A percentile compares a stretch with the other conserved stretches of the same genome.
Evolutionary conservation across 768 basidiomycete genomes (phyloP).

Genomic region (Amanita polypyramis): DNA sequence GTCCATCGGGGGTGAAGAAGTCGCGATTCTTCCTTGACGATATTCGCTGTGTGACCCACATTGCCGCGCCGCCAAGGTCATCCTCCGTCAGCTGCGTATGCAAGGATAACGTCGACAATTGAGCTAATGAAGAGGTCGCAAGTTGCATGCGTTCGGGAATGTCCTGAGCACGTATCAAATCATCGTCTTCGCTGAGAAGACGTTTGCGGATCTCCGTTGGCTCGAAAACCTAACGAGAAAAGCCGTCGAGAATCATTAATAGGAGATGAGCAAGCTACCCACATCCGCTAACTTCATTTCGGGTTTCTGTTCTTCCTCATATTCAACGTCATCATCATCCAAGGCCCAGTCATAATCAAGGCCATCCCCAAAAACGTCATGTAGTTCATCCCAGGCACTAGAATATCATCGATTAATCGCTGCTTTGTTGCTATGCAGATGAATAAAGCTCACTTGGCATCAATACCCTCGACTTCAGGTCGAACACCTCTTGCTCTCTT

Average conservation of each 20-base stretch:
- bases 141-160: constrained; percentile 96
- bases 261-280: constrained; percentile 11
- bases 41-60: constrained; percentile 80
- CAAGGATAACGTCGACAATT: constrained; percentile 46
- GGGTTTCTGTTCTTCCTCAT: constrained; percentile 43
- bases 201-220: constrained; percentile 90
- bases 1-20: constrained; percentile 60
- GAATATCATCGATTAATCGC: constrained; percentile 9
- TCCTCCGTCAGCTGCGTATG: constrained; percentile 56
- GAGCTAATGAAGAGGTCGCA: constrained; percentile 72
- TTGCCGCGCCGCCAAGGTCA: constrained; percentile 71
- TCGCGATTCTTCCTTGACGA: constrained; percentile 61
- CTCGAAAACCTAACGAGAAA: constrained; percentile 73
- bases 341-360: constrained; percentile 95
- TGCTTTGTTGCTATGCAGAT: neutral
- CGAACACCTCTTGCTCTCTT: constrained; percentile 46
- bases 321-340: constrained; percentile 56
- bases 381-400: constrained; percentile 92
- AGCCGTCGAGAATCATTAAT: constrained; percentile 7
- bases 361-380: constrained; percentile 94
- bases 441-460: constrained; percentile 55
- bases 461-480: constrained; percentile 69
- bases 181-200: constrained; percentile 87
- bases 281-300: constrained; percentile 87
- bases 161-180: constrained; percentile 81